These are phyloP conservation scores for Plasmodium gaboni DNA, from an alignment of 169 alveolate species.

Conservation along the genomic window DNA sequence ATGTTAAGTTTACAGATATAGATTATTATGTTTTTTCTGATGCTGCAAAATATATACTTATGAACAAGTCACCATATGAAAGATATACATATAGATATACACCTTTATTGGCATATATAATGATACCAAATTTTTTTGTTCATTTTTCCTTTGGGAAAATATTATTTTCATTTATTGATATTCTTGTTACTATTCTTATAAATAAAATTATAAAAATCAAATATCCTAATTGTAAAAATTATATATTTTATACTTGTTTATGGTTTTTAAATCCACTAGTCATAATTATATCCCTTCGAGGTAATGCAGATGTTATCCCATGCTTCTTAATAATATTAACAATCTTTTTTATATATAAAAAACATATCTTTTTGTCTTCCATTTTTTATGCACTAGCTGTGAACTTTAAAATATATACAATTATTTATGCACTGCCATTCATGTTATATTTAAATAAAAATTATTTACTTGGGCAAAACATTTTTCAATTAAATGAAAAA, in stretches of 20 bases:
- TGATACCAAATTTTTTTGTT: constrained; percentile 82
- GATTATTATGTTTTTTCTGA: constrained; percentile 98
- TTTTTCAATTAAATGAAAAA: constrained; percentile 63
- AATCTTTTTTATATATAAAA: constrained; percentile 77
- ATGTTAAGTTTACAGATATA: constrained; percentile 96
- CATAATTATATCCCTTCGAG: constrained; percentile 95
- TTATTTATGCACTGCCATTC: constrained; percentile 94
- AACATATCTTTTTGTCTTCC: constrained; percentile 84
- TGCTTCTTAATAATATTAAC: constrained; percentile 83
- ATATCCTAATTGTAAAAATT: constrained; percentile 59
- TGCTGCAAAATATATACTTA: constrained; percentile 94
- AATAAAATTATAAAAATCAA: constrained; percentile 36
- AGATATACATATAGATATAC: constrained; percentile 98
- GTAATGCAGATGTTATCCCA: constrained; percentile 92
- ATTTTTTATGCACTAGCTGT: constrained; percentile 93
- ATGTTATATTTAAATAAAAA: constrained; percentile 81
- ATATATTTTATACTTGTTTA: constrained; percentile 80
- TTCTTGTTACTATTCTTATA: constrained; percentile 84
- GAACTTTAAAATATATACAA: constrained; percentile 97
- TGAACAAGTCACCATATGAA: constrained; percentile 95
- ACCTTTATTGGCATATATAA: constrained; percentile 92
- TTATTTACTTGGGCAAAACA: constrained; percentile 36
- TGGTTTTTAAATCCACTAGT: constrained; percentile 96
- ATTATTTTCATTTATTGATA: constrained; percentile 91
- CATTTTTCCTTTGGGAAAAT: constrained; percentile 91